A percentile compares a stretch with the other conserved stretches of the same genome.
Conservation (phyloP, 345 rosid genomes). For the Eucalyptus pauciflora region DNA sequence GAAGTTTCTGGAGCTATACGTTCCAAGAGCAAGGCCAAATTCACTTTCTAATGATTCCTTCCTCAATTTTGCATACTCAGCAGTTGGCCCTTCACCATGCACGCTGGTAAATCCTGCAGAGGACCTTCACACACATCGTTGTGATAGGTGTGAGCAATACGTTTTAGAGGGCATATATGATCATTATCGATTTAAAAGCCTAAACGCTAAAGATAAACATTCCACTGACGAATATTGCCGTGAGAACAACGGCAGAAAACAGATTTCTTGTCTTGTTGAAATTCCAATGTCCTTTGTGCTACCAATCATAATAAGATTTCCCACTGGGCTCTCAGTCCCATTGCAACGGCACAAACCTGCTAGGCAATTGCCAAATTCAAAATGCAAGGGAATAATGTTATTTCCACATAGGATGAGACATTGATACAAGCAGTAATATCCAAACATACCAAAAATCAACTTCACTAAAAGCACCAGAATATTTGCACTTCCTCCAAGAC, state of each 20-base stretch:
- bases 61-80: conserved; percentile 77
- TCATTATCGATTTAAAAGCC: neutral
- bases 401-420: neutral
- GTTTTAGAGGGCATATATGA: neutral
- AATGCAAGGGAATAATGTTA: neutral
- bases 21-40: conserved; percentile 68
- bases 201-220: neutral
- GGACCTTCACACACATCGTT: conserved; percentile 22
- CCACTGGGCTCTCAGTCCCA: neutral
- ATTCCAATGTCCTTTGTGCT: conserved; percentile 1
- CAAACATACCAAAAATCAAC: neutral
- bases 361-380: neutral
- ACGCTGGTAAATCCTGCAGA: conserved; percentile 55
- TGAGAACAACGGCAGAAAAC: conserved; percentile 12
- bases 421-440: neutral
- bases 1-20: conserved; percentile 45
- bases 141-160: neutral
- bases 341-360: conserved; percentile 22
- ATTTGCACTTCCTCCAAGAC: neutral
- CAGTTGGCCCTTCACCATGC: conserved; percentile 77
- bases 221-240: conserved; percentile 35
- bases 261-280: conserved; percentile 3
- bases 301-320: neutral
- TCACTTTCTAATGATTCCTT: conserved; percentile 95
- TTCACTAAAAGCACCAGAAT: neutral